Conservation (phyloP, 2,329 filamentous ascomycete species). For the Fusarium tjaetaba region DNA sequence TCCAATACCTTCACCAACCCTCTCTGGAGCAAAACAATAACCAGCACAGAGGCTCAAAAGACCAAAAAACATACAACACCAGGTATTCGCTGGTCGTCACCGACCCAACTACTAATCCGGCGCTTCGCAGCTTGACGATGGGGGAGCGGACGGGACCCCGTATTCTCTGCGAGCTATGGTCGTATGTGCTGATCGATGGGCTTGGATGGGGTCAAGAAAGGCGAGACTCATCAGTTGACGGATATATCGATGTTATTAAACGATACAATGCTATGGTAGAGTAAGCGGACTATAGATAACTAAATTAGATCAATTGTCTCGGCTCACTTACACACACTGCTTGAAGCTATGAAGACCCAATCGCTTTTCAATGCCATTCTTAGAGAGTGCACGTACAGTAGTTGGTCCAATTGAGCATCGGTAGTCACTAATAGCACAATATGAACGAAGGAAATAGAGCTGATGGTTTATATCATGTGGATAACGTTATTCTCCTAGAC, state of each 20-base stretch:
- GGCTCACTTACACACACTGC: background rate
- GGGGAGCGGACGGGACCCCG: background rate
- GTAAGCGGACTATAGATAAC: background rate
- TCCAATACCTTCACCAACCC: background rate
- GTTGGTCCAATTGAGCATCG: no score
- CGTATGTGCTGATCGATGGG: background rate
- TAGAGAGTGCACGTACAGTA: background rate
- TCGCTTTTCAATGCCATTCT: background rate
- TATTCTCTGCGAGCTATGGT: slow-evolving; percentile 1
- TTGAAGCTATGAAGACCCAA: background rate
- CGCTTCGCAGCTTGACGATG: background rate
- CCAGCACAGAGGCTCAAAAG: background rate
- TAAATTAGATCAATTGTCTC: background rate
- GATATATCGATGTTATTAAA: background rate
- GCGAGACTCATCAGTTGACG: background rate
- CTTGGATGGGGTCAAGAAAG: background rate
- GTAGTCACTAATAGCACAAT: background rate
- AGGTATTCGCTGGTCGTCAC: slow-evolving; percentile 1
- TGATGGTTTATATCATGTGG: no score
- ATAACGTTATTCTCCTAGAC: background rate
- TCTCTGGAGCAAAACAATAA: background rate
- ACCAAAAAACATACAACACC: background rate
- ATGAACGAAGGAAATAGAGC: background rate
- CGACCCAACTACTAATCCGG: background rate
- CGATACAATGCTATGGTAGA: no score